phyloP scores from a whole-genome alignment of 306 rosid species.

The Comarum palustre region DNA sequence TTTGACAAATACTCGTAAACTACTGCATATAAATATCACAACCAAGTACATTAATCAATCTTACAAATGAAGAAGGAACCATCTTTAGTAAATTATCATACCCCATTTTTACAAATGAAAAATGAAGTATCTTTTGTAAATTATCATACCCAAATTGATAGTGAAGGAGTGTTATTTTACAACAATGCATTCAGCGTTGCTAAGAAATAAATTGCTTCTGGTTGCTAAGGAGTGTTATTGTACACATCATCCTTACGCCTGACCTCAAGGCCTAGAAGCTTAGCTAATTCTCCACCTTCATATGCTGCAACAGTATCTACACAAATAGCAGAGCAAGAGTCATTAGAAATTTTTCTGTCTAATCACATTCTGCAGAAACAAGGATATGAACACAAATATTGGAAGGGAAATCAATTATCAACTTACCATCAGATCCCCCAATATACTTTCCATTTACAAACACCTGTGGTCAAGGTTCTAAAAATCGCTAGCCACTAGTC shows the following conservation, averaged over 20 bases:
- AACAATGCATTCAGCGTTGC: not conserved
- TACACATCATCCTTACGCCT: conserved; percentile 51
- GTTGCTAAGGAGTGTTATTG: conserved; percentile 5
- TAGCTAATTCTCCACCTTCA: conserved; percentile 64
- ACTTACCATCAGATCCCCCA: conserved; percentile 98
- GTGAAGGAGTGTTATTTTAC: not conserved
- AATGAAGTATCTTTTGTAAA: not conserved
- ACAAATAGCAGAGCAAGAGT: conserved; percentile 24
- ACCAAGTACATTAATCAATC: not conserved
- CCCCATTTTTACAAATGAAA: not conserved
- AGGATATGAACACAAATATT: not conserved
- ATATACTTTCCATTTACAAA: conserved; percentile 76
- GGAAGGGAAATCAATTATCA: conserved; percentile 40
- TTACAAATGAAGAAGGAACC: no score
- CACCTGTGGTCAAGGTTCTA: no score
- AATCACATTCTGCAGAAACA: not conserved
- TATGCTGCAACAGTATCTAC: conserved; percentile 74
- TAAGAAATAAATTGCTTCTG: not conserved
- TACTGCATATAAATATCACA: not conserved
- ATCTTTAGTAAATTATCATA: no score
- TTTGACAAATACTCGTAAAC: not conserved
- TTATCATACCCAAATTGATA: not conserved
- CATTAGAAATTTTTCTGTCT: not conserved
- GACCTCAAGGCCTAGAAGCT: conserved; percentile 59
- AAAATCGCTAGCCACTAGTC: no score